Evolutionary conservation across 371 early-diverging fungal species (phyloP).

Genomic region (Zopfochytrium polystomum): DNA sequence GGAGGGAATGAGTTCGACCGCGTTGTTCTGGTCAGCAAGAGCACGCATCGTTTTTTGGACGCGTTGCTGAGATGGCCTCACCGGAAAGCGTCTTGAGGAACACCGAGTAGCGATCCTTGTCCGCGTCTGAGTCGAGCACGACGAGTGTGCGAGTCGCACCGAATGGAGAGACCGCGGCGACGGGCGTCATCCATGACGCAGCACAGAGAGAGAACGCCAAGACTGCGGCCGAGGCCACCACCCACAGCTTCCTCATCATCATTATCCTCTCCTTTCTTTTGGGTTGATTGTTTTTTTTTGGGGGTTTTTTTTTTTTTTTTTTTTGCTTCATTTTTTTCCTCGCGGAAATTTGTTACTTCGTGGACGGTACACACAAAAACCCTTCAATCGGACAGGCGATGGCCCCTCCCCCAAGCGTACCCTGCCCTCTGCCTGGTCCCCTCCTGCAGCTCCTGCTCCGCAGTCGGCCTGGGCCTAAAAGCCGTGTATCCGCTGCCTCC

Average conservation of each 20-base stretch:
- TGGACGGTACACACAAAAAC: too few species aligned
- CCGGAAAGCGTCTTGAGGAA: conserved; percentile 67
- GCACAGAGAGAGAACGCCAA: too few species aligned
- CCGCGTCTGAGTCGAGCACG: conserved; percentile 59
- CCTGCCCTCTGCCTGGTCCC: conserved; percentile 20
- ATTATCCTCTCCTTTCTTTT: too few species aligned
- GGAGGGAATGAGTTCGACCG: neutral
- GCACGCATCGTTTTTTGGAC: neutral
- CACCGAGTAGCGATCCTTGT: conserved; percentile 51
- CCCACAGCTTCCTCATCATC: too few species aligned
- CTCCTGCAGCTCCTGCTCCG: conserved; percentile 3
- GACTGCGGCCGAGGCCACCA: too few species aligned
- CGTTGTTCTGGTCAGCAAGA: neutral
- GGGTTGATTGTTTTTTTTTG: too few species aligned
- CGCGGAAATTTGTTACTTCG: too few species aligned
- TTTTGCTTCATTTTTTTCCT: too few species aligned
- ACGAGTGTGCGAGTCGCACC: conserved; percentile 70
- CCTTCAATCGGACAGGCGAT: too few species aligned
- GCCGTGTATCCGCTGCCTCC: neutral
- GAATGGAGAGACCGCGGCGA: too few species aligned
- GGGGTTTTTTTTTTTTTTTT: too few species aligned
- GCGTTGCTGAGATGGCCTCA: conserved; percentile 24
- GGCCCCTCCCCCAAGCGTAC: conserved; percentile 23
- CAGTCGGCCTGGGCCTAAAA: conserved; percentile 1
- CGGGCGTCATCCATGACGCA: too few species aligned